Evolutionary conservation across 164 flowering plant genomes (phyloP).

Genomic region (Kalanchoe fedtschenkoi): DNA sequence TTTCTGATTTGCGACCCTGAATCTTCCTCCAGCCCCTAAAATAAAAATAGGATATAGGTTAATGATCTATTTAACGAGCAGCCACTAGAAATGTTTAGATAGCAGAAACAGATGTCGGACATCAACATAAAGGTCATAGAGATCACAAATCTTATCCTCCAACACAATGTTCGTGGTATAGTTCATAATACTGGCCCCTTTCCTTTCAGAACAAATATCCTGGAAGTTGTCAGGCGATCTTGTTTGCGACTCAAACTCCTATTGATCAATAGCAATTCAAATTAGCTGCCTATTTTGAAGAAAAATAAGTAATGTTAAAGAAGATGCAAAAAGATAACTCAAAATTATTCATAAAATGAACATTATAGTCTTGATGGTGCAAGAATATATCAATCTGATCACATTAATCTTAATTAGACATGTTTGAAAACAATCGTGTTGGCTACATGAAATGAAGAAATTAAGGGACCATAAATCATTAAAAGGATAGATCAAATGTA

Average conservation of each 20-base stretch:
- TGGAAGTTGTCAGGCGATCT: conserved; percentile 63
- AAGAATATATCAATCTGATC: no score
- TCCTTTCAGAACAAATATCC: conserved; percentile 47
- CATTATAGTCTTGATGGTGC: no score
- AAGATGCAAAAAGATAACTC: background rate
- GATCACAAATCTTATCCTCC: conserved; percentile 94
- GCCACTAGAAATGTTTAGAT: background rate
- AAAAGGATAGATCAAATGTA: background rate
- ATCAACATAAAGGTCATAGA: conserved; percentile 87
- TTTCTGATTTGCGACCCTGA: conserved; percentile 73
- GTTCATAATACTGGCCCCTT: conserved; percentile 37
- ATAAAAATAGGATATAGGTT: conserved; percentile 1
- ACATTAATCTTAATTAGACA: no score
- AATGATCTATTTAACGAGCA: background rate
- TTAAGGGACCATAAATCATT: background rate
- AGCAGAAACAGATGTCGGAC: conserved; percentile 25
- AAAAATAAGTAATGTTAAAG: background rate
- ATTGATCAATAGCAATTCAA: background rate
- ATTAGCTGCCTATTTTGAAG: background rate
- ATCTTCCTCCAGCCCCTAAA: conserved; percentile 88
- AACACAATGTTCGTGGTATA: conserved; percentile 50
- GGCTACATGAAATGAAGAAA: background rate
- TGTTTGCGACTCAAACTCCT: conserved; percentile 47
- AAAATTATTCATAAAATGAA: no score
- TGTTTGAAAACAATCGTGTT: no score